Evolutionary conservation across 2,329 filamentous ascomycete genomes (phyloP).

Genomic region (Ophiostoma piceae): DNA sequence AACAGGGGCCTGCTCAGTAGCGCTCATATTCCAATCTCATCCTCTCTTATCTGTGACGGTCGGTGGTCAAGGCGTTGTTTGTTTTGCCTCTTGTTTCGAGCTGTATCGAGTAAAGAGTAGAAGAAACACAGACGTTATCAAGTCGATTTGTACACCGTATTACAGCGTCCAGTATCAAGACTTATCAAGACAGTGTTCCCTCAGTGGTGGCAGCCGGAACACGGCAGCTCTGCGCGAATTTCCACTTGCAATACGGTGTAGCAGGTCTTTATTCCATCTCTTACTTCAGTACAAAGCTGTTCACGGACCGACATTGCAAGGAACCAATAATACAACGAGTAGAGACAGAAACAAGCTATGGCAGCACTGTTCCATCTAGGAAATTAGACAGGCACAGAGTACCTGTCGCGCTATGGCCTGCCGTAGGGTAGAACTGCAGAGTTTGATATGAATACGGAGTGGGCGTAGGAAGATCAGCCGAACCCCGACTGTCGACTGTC

Average conservation of each 20-base stretch:
- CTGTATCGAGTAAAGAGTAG: neutral
- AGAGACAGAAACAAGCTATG: neutral
- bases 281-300: too few species aligned
- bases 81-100: neutral
- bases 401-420: neutral
- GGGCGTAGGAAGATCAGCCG: constrained; percentile 9
- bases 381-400: constrained; percentile 21
- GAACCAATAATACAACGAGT: too few species aligned
- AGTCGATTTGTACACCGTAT: neutral
- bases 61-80: neutral
- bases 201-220: neutral
- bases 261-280: neutral
- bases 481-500: neutral
- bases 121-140: neutral
- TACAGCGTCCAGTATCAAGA: neutral
- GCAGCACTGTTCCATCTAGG: constrained; percentile 19
- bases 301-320: too few species aligned
- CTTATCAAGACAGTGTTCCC: too few species aligned
- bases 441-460: constrained; percentile 6
- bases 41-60: neutral
- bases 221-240: constrained; percentile 5
- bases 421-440: neutral
- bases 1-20: neutral
- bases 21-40: neutral
- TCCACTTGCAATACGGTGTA: neutral